Percentiles rank a stretch among this genome's conserved stretches.
Conservation (phyloP, 371 early-diverging fungal species). For the Furculomyces boomerangus region DNA sequence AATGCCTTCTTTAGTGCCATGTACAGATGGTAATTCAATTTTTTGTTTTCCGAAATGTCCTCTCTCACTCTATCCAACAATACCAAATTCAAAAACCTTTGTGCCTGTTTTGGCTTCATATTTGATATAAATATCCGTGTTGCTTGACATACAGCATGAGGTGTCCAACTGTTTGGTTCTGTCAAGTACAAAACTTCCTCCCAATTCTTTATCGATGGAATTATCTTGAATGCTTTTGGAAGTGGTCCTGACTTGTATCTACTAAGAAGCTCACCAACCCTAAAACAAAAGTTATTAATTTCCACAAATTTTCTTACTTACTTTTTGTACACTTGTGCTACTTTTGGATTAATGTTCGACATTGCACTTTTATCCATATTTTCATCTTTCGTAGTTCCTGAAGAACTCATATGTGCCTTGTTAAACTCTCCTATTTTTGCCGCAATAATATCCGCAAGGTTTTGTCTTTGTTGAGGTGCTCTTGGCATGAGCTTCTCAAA, state of each 20-base stretch:
- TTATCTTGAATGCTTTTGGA: conserved; percentile 97
- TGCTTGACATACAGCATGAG: conserved; percentile 89
- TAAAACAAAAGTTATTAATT: neutral
- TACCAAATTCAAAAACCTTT: conserved; percentile 68
- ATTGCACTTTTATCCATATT: neutral
- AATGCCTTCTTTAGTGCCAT: conserved; percentile 89
- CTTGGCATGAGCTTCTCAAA: conserved; percentile 75
- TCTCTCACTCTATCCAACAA: conserved; percentile 80
- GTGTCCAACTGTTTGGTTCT: conserved; percentile 83
- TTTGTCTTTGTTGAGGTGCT: conserved; percentile 62
- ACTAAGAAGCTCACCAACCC: conserved; percentile 69
- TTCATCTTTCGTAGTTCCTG: neutral
- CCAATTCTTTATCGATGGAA: conserved; percentile 89
- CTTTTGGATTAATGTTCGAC: conserved; percentile 61
- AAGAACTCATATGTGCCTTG: conserved; percentile 15
- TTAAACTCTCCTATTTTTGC: conserved; percentile 71
- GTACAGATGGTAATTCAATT: conserved; percentile 88
- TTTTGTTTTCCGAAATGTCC: conserved; percentile 87
- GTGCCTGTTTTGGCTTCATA: conserved; percentile 80
- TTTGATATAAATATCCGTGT: conserved; percentile 91
- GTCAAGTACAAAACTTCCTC: conserved; percentile 88
- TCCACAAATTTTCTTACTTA: conserved; percentile 12
- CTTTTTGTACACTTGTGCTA: conserved; percentile 89
- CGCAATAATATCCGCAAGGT: conserved; percentile 87
- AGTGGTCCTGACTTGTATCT: conserved; percentile 91